These are phyloP conservation scores for Xerocomellus chrysenteron DNA, from an alignment of 768 basidiomycete species.

Conservation along the genomic window DNA sequence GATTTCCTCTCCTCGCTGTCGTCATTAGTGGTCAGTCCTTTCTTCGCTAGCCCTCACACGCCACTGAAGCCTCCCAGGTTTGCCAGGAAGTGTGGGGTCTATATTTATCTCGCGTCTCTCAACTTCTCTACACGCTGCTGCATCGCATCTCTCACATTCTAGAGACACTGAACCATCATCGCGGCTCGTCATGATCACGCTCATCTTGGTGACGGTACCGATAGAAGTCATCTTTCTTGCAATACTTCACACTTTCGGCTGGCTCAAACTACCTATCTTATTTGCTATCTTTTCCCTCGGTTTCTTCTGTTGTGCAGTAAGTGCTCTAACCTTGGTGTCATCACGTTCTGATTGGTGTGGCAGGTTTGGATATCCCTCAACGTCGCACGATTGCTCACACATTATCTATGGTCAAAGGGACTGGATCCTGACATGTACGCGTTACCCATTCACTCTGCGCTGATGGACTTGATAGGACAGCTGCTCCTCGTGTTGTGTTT, in stretches of 20 bases:
- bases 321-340: constrained; percentile 30
- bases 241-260: constrained; percentile 65
- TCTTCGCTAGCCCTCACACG: background rate
- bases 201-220: constrained; percentile 76
- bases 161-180: constrained; percentile 35
- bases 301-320: constrained; percentile 76
- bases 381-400: constrained; percentile 65
- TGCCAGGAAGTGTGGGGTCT: constrained; percentile 88
- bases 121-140: constrained; percentile 70
- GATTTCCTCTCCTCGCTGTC: constrained; percentile 83
- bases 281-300: constrained; percentile 67
- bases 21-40: constrained; percentile 71
- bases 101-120: constrained; percentile 91
- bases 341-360: background rate
- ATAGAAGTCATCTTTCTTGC: constrained; percentile 74
- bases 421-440: constrained; percentile 93
- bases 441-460: constrained; percentile 81
- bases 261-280: constrained; percentile 69
- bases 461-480: constrained; percentile 85
- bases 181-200: constrained; percentile 60
- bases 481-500: constrained; percentile 76
- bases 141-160: constrained; percentile 5
- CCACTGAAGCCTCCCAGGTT: constrained; percentile 40
- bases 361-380: constrained; percentile 72
- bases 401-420: constrained; percentile 72